Percentiles rank a stretch among this genome's conserved stretches.
phyloP scores from a whole-genome alignment of 495 filamentous ascomycete species.

The Aspergillus funiculosus region DNA sequence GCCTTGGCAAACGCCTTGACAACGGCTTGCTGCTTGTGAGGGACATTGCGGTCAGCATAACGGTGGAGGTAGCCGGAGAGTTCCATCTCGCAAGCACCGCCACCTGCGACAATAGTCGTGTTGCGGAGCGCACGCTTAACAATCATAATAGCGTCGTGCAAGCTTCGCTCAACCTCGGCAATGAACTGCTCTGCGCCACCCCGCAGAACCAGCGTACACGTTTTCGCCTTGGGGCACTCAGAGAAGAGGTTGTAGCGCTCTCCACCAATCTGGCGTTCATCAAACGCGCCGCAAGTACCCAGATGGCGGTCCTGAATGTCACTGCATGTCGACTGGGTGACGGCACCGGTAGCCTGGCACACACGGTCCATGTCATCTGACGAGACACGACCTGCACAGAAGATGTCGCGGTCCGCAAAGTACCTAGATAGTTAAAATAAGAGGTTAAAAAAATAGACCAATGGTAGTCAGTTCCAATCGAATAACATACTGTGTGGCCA shows the following conservation, averaged over 20 bases:
- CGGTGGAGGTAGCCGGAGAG: slow-evolving; percentile 85
- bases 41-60: slow-evolving; percentile 85
- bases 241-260: slow-evolving; percentile 99
- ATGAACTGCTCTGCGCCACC: slow-evolving; percentile 99
- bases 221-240: slow-evolving; percentile 90
- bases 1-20: slow-evolving; percentile 98
- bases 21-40: slow-evolving; percentile 91
- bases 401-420: slow-evolving; percentile 96
- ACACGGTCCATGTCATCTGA: slow-evolving; percentile 95
- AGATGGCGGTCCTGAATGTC: slow-evolving; percentile 88
- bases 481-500: slow-evolving; percentile 81
- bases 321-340: slow-evolving; percentile 91
- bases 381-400: slow-evolving; percentile 92
- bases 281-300: slow-evolving; percentile 83
- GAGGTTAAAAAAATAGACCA: slow-evolving; percentile 1
- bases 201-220: slow-evolving; percentile 90
- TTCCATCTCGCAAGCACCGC: slow-evolving; percentile 96
- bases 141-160: slow-evolving; percentile 99
- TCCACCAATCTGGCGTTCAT: slow-evolving; percentile 93
- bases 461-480: not conserved
- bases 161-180: slow-evolving; percentile 91
- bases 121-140: slow-evolving; percentile 96
- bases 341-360: slow-evolving; percentile 86
- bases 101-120: slow-evolving; percentile 88
- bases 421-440: slow-evolving; percentile 46